phyloP scores from a whole-genome alignment of 768 basidiomycete genomes.

The Lactarius deliciosus region DNA sequence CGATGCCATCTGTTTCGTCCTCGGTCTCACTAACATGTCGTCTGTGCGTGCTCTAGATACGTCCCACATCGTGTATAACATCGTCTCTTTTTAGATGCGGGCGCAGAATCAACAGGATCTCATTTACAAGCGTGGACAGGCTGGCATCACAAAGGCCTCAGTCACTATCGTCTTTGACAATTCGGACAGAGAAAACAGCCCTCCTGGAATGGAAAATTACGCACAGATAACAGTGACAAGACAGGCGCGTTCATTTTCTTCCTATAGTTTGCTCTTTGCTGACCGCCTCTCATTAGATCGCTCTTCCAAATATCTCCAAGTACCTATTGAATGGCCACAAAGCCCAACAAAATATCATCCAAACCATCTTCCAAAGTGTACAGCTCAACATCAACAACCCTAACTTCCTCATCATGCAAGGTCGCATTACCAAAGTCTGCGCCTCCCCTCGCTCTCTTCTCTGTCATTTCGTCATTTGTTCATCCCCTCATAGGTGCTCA shows the following conservation, averaged over 20 bases:
- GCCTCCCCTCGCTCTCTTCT: not conserved
- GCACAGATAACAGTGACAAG: slow-evolving; percentile 96
- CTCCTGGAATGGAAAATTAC: slow-evolving; percentile 73
- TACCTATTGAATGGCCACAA: slow-evolving; percentile 97
- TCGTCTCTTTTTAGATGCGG: slow-evolving; percentile 62
- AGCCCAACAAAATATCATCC: slow-evolving; percentile 77
- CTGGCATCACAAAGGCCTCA: slow-evolving; percentile 94
- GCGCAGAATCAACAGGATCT: slow-evolving; percentile 95
- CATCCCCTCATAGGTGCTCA: slow-evolving; percentile 60
- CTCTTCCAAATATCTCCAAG: slow-evolving; percentile 89
- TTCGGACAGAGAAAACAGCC: slow-evolving; percentile 81
- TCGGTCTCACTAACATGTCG: slow-evolving; percentile 97
- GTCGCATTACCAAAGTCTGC: slow-evolving; percentile 92
- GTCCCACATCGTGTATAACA: not conserved
- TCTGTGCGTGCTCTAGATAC: slow-evolving; percentile 48
- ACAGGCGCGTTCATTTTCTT: slow-evolving; percentile 54
- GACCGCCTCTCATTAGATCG: slow-evolving; percentile 56
- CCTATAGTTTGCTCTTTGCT: not conserved
- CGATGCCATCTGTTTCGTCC: slow-evolving; percentile 98
- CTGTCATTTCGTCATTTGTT: not conserved
- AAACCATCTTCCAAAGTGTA: slow-evolving; percentile 92
- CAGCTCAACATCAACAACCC: slow-evolving; percentile 99
- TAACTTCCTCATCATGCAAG: slow-evolving; percentile 99
- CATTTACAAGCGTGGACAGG: slow-evolving; percentile 98
- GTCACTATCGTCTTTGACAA: slow-evolving; percentile 99